Percentiles rank a stretch among this genome's conserved stretches.
Evolutionary conservation across 202 grass and related monocot genomes (phyloP).

Genomic region (Digitaria exilis): DNA sequence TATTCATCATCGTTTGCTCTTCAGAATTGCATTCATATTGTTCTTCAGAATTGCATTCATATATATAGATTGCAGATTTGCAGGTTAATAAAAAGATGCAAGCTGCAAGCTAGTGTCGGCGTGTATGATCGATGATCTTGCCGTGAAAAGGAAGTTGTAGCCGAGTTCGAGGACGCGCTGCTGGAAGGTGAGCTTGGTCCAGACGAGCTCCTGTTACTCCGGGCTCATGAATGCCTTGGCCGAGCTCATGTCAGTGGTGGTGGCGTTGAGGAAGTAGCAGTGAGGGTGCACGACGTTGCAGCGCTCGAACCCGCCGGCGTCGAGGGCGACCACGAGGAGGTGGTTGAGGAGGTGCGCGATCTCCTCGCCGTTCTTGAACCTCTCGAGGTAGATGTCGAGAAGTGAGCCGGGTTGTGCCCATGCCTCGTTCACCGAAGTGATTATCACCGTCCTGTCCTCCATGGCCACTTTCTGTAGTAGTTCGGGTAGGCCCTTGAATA

Average conservation of each 20-base stretch:
- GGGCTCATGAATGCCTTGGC: constrained; percentile 50
- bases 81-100: not conserved
- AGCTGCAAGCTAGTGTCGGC: not conserved
- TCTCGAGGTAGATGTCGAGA: constrained; percentile 57
- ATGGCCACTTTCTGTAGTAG: constrained; percentile 51
- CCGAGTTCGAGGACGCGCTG: constrained; percentile 63
- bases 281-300: constrained; percentile 60
- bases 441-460: constrained; percentile 64
- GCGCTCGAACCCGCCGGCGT: constrained; percentile 43
- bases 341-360: constrained; percentile 58
- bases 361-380: constrained; percentile 57
- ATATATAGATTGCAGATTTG: too few relatives aligned
- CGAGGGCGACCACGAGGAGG: constrained; percentile 62
- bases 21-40: not conserved
- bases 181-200: constrained; percentile 56
- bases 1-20: too few relatives aligned
- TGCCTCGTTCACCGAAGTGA: constrained; percentile 64
- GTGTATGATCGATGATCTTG: not conserved
- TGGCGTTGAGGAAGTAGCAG: constrained; percentile 52
- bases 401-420: constrained; percentile 55
- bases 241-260: constrained; percentile 29
- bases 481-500: not conserved
- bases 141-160: constrained; percentile 81
- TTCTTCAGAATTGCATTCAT: not conserved
- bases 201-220: constrained; percentile 63